These are phyloP conservation scores for Entomophthora muscae DNA, from an alignment of 371 early-diverging fungal genomes.

Conservation along the genomic window DNA sequence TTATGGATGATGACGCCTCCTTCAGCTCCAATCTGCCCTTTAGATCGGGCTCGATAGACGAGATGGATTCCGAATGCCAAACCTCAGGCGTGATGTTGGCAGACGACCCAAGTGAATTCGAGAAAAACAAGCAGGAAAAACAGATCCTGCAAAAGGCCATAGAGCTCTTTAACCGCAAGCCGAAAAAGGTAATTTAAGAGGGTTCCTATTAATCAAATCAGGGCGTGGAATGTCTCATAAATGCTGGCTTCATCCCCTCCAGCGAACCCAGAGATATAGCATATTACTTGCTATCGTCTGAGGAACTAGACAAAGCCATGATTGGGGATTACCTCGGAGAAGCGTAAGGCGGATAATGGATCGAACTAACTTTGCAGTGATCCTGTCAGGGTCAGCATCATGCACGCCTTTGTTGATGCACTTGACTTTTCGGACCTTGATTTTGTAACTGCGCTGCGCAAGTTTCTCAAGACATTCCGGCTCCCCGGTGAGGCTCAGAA, in stretches of 20 bases:
- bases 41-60: neutral
- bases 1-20: neutral
- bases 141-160: constrained; percentile 62
- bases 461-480: constrained; percentile 81
- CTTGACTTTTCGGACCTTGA: constrained; percentile 60
- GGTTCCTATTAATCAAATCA: neutral
- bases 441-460: constrained; percentile 72
- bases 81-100: neutral
- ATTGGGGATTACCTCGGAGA: constrained; percentile 95
- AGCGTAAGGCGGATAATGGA: constrained; percentile 13
- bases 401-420: constrained; percentile 89
- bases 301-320: constrained; percentile 61
- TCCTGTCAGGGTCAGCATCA: constrained; percentile 64
- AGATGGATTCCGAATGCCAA: neutral
- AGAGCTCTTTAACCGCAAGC: constrained; percentile 66
- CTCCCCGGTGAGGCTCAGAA: constrained; percentile 95
- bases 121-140: constrained; percentile 62
- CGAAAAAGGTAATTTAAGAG: neutral
- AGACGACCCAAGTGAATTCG: constrained; percentile 52
- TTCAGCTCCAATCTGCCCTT: too few species aligned
- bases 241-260: constrained; percentile 40
- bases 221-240: constrained; percentile 56
- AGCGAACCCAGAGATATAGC: constrained; percentile 44
- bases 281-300: constrained; percentile 47
- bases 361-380: constrained; percentile 21